These are phyloP conservation scores for Coleophoma eucalyptorum DNA, from an alignment of 2,329 filamentous ascomycete genomes.

Conservation along the genomic window DNA sequence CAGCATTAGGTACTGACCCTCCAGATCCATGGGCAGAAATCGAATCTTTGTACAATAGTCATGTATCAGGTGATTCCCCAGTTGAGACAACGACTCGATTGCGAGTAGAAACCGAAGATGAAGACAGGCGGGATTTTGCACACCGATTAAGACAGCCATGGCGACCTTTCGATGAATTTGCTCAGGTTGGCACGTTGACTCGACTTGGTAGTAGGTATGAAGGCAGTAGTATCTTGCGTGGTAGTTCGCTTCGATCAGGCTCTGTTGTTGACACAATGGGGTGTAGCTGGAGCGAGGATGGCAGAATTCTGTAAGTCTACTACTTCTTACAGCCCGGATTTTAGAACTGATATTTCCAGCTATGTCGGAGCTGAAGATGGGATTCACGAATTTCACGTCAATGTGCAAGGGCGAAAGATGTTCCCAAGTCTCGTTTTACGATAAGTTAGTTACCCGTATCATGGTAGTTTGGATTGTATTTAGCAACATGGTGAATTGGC, in stretches of 20 bases:
- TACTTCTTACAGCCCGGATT: neutral
- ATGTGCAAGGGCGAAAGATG: slow-evolving; percentile 56
- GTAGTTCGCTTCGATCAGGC: slow-evolving; percentile 26
- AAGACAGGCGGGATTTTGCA: slow-evolving; percentile 26
- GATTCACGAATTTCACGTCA: slow-evolving; percentile 70
- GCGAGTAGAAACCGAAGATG: slow-evolving; percentile 22
- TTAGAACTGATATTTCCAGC: slow-evolving; percentile 30
- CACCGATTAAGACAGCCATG: slow-evolving; percentile 22
- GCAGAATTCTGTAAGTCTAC: slow-evolving; percentile 50
- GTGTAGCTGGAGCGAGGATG: slow-evolving; percentile 59
- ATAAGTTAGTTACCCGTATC: slow-evolving; percentile 22
- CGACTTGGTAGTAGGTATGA: slow-evolving; percentile 23
- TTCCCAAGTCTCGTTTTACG: slow-evolving; percentile 52
- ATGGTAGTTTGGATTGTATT: neutral
- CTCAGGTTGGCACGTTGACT: neutral
- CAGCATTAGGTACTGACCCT: slow-evolving; percentile 20
- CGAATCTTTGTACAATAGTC: slow-evolving; percentile 35
- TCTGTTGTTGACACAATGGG: slow-evolving; percentile 57
- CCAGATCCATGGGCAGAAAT: slow-evolving; percentile 36
- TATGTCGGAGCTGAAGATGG: slow-evolving; percentile 67
- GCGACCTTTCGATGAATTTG: slow-evolving; percentile 15
- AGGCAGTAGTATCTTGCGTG: slow-evolving; percentile 21
- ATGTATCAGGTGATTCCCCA: slow-evolving; percentile 23
- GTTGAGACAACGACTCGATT: slow-evolving; percentile 17
- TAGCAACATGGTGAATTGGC: neutral